Evolutionary conservation across 2,329 filamentous ascomycete species (phyloP).

Genomic region (Hypocrella siamensis): DNA sequence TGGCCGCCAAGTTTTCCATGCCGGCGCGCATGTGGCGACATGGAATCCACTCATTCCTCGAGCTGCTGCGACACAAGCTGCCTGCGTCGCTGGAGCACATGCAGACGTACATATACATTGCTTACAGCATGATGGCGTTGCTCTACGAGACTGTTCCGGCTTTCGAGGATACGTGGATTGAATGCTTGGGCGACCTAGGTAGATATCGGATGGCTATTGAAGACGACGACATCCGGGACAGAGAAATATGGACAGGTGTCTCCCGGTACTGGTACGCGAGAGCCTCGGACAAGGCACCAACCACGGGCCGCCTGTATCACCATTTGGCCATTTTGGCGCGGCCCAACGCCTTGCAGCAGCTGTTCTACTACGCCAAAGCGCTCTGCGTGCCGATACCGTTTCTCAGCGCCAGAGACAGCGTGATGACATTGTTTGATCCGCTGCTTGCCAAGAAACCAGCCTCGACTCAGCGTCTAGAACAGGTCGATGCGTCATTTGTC

Average conservation of each 20-base stretch:
- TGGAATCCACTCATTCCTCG: conserved; percentile 74
- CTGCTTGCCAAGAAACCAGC: conserved; percentile 22
- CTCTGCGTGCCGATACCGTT: conserved; percentile 56
- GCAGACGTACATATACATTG: conserved; percentile 76
- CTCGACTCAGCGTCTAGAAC: conserved; percentile 14
- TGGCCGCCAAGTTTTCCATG: conserved; percentile 78
- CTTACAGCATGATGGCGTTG: conserved; percentile 80
- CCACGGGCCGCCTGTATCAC: conserved; percentile 69
- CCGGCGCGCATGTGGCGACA: conserved; percentile 89
- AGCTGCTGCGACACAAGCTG: conserved; percentile 57
- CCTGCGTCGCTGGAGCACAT: conserved; percentile 75
- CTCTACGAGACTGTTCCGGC: conserved; percentile 71
- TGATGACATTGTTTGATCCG: conserved; percentile 53
- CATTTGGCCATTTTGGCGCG: conserved; percentile 69
- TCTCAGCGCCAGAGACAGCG: conserved; percentile 48
- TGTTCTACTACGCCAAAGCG: conserved; percentile 58
- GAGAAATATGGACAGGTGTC: conserved; percentile 70
- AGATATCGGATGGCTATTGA: conserved; percentile 85
- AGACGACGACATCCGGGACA: conserved; percentile 57
- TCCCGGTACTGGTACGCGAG: conserved; percentile 74
- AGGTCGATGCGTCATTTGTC: conserved; percentile 44
- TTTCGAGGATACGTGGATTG: conserved; percentile 84
- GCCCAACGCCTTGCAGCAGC: conserved; percentile 52
- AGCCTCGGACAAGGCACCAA: conserved; percentile 61
- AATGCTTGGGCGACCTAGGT: conserved; percentile 75